Percentiles rank a stretch among this genome's conserved stretches.
Evolutionary conservation across 2,329 filamentous ascomycete species (phyloP).

Genomic region (Xylaria sp.): DNA sequence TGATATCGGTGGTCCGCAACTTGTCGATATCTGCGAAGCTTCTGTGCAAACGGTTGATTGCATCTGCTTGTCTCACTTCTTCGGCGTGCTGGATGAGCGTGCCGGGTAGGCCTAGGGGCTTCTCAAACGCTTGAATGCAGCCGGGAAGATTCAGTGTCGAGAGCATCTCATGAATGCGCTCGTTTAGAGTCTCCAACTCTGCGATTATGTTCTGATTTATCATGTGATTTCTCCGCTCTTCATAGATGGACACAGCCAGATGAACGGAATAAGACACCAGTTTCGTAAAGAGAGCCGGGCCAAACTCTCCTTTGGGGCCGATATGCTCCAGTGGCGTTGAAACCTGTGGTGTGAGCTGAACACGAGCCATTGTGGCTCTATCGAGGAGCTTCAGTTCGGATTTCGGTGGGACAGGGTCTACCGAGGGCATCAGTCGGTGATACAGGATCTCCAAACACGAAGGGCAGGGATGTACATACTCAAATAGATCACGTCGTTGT

Average conservation of each 20-base stretch:
- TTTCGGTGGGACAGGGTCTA: conserved; percentile 76
- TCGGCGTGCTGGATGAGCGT: conserved; percentile 84
- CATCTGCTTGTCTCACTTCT: conserved; percentile 87
- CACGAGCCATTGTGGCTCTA: conserved; percentile 79
- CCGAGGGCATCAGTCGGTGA: conserved; percentile 29
- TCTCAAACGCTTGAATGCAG: conserved; percentile 88
- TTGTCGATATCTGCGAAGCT: conserved; percentile 88
- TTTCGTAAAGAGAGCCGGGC: conserved; percentile 79
- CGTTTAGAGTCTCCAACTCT: conserved; percentile 75
- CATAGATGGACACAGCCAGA: conserved; percentile 90
- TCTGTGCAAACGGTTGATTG: conserved; percentile 67
- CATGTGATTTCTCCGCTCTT: conserved; percentile 81
- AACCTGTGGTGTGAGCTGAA: conserved; percentile 75
- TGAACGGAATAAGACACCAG: conserved; percentile 95
- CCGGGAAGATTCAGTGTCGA: conserved; percentile 83
- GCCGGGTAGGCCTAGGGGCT: conserved; percentile 83
- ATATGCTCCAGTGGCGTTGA: conserved; percentile 73
- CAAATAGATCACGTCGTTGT: conserved; percentile 94
- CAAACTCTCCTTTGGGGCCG: conserved; percentile 74
- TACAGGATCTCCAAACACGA: neutral
- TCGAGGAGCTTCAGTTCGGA: conserved; percentile 81
- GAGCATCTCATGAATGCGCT: conserved; percentile 71
- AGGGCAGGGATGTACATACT: conserved; percentile 42
- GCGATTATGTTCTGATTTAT: conserved; percentile 84
- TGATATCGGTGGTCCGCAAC: conserved; percentile 72